phyloP scores from a whole-genome alignment of 352 stramenopile species.

The Peronospora farinosa region DNA sequence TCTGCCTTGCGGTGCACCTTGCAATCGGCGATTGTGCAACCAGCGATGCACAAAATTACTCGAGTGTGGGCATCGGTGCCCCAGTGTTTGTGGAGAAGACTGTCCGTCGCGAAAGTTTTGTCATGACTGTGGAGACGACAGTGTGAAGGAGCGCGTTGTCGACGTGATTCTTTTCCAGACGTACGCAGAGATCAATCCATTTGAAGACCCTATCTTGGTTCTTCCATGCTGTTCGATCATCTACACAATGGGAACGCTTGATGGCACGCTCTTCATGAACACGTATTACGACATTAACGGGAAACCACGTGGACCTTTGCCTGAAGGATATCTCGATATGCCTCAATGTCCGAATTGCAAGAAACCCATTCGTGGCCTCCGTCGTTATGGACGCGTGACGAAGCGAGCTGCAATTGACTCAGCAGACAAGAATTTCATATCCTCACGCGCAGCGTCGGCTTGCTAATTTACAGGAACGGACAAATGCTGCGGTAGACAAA shows the following conservation, averaged over 20 bases:
- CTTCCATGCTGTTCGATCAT: conserved; percentile 66
- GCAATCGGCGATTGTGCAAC: conserved; percentile 40
- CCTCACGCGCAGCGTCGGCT: conserved; percentile 23
- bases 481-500: conserved; percentile 11
- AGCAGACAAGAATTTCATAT: conserved; percentile 48
- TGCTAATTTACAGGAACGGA: conserved; percentile 19
- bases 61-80: conserved; percentile 66
- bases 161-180: conserved; percentile 59
- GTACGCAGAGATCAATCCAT: conserved; percentile 54
- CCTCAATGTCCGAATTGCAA: conserved; percentile 46
- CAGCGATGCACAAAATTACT: conserved; percentile 44
- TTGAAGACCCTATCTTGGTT: conserved; percentile 58
- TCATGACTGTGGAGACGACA: conserved; percentile 39
- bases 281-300: conserved; percentile 30
- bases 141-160: conserved; percentile 35
- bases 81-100: conserved; percentile 67
- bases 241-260: conserved; percentile 60
- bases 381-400: conserved; percentile 38
- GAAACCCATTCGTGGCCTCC: conserved; percentile 33
- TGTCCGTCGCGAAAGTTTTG: conserved; percentile 54
- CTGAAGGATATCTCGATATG: conserved; percentile 24
- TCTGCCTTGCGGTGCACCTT: conserved; percentile 54
- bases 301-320: conserved; percentile 14
- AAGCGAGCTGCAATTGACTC: conserved; percentile 38
- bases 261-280: conserved; percentile 47